These are phyloP conservation scores for Penicillium olsonii DNA, from an alignment of 2,329 filamentous ascomycete species.

Conservation along the genomic window DNA sequence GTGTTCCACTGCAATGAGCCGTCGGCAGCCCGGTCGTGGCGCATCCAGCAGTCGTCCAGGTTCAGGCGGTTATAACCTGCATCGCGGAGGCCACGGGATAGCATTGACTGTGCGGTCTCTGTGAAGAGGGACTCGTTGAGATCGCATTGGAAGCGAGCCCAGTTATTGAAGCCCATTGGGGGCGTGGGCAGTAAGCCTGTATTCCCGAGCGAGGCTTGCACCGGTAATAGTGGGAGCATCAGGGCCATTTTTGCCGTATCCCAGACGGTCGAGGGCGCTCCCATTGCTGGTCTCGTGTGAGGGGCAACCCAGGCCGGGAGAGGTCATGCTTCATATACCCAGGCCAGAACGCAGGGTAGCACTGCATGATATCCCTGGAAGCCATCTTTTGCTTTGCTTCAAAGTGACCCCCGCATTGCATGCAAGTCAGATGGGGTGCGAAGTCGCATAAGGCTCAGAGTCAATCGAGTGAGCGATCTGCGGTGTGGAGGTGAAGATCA, in stretches of 20 bases:
- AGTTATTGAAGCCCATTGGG: slow-evolving; percentile 58
- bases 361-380: no score
- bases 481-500: not conserved
- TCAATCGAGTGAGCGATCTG: not conserved
- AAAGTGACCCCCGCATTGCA: not conserved
- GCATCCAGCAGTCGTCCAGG: slow-evolving; percentile 51
- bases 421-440: not conserved
- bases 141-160: slow-evolving; percentile 51
- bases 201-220: slow-evolving; percentile 22
- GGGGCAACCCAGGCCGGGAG: not conserved
- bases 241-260: slow-evolving; percentile 16
- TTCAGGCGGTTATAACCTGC: slow-evolving; percentile 45
- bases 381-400: no score
- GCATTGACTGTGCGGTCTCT: slow-evolving; percentile 51
- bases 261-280: not conserved
- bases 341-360: no score
- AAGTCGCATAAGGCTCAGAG: not conserved
- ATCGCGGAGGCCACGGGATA: slow-evolving; percentile 42
- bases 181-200: slow-evolving; percentile 38
- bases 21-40: slow-evolving; percentile 35
- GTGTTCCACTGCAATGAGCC: slow-evolving; percentile 46
- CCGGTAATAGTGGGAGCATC: slow-evolving; percentile 13
- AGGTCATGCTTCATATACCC: no score
- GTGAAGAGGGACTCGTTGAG: slow-evolving; percentile 53
- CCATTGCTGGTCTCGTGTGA: slow-evolving; percentile 1